Evolutionary conservation across 2,329 filamentous ascomycete genomes (phyloP), one percentile per base, ranked within the genome.

Genomic region (Paraphoma sp.): DNA sequence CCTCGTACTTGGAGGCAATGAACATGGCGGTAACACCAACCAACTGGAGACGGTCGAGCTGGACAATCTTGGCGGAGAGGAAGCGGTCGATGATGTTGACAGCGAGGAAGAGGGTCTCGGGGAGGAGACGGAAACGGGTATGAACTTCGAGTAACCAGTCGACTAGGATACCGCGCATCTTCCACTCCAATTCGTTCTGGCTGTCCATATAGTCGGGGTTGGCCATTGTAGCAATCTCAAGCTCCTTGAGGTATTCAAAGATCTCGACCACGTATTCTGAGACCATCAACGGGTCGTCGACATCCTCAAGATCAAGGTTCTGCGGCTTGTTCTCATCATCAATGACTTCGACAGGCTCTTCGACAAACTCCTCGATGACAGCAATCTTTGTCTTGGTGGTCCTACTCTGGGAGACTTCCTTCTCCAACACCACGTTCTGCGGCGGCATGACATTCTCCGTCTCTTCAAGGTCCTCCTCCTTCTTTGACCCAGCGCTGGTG

Each of bases 1-100:
- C 95, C 79, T 99, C 94, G 76, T 98, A 99, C 82, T 99, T 99
- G 73, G 94, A 96, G 11, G 95, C 95, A 73, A 98, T 97, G 82
- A 98, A 98, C 95, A 99, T 98, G 78, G 94, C 95, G 23, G 95
- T 97, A 71, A 98, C 93, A 72, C 95, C 95, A 56, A 99, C 95
- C 8, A 99, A 86, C 80, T 99, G 95, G 6, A 99, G 88, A 60
- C 93, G 93, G 77, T 98, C 94, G 45, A 99, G 88, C 80, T 96
- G 92, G 45, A 99, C 95, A 31, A 97, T 90, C 83, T 98, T 97
- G 72, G 89, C 87, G 0, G 94, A 97, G 45, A 99, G 86, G 83
- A 98, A 99, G 58, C 95, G 93, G 77, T 99, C 95, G 74, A 98
- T 96, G 77, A 98, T 93, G 85, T 98, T 99, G 84, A 97, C 92